These are phyloP conservation scores for Chaetomium olivaceum DNA, from an alignment of 2,329 filamentous ascomycete species.

Conservation along the genomic window DNA sequence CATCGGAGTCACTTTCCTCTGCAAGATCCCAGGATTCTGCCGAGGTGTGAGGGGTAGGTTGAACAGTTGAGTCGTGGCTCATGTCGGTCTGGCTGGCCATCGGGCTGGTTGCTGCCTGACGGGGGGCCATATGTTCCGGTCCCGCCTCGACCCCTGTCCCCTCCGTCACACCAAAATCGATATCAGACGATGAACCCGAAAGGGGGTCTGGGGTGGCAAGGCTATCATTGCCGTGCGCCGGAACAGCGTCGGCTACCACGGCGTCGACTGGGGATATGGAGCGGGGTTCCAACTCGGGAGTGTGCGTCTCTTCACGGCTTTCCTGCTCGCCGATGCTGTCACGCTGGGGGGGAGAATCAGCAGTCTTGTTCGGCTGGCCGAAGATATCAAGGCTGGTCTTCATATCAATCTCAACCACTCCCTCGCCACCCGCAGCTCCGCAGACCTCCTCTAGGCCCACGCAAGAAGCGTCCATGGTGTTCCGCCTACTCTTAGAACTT, in stretches of 20 bases:
- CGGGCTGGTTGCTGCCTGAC: slow-evolving; percentile 27
- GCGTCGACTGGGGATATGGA: not conserved
- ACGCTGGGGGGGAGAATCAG: not conserved
- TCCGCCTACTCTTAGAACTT: slow-evolving; percentile 24
- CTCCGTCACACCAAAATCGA: slow-evolving; percentile 8
- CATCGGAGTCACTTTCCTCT: slow-evolving; percentile 13
- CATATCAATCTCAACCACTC: slow-evolving; percentile 37
- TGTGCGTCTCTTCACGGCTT: not conserved
- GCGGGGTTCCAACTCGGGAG: not conserved
- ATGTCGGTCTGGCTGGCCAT: not conserved
- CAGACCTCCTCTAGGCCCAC: slow-evolving; percentile 5
- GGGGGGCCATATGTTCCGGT: slow-evolving; percentile 2
- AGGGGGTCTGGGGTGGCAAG: not conserved
- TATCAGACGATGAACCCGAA: not conserved
- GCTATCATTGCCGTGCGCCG: not conserved
- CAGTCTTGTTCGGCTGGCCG: slow-evolving; percentile 24
- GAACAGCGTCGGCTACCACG: not conserved
- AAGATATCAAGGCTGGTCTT: slow-evolving; percentile 41
- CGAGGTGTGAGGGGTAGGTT: not conserved
- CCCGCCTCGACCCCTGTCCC: not conserved
- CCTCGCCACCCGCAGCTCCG: not conserved
- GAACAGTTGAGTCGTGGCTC: not conserved
- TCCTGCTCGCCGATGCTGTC: not conserved
- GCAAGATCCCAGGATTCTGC: not conserved
- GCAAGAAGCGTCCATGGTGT: slow-evolving; percentile 31